phyloP scores from a whole-genome alignment of 2,329 filamentous ascomycete species.

The Falciphora oryzae region DNA sequence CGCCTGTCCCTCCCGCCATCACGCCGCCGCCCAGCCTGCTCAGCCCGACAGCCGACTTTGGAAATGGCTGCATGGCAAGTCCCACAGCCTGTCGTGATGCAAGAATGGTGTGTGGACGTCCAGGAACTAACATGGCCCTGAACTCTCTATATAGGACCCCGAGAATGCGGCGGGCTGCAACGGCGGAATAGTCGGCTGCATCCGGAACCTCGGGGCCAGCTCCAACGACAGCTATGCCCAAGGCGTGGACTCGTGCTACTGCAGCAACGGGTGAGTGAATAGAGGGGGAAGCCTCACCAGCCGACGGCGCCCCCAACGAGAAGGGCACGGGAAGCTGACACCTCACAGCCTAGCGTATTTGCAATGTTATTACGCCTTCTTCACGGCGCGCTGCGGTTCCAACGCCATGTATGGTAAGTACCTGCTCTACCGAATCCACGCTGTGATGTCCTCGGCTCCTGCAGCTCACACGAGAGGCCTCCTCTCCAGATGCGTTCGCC shows the following conservation, averaged over 20 bases:
- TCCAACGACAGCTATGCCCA: neutral
- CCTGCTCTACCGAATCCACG: neutral
- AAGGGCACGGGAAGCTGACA: neutral
- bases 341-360: conserved; percentile 15
- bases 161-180: conserved; percentile 14
- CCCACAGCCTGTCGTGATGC: neutral
- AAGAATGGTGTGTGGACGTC: no score
- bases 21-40: conserved; percentile 14
- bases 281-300: no score
- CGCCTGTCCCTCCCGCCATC: neutral
- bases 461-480: neutral
- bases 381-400: conserved; percentile 13
- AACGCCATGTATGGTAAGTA: conserved; percentile 1
- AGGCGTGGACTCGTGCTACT: conserved; percentile 17
- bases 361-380: conserved; percentile 17
- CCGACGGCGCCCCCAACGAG: no score
- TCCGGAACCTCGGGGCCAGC: conserved; percentile 10
- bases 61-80: conserved; percentile 10
- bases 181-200: conserved; percentile 16
- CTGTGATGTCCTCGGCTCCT: neutral
- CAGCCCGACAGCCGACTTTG: conserved; percentile 13
- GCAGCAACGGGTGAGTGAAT: conserved; percentile 15
- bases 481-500: conserved; percentile 8
- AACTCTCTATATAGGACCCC: neutral
- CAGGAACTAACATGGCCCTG: neutral